Conservation (phyloP, 2,329 filamentous ascomycete species). For the Fusarium siculi region DNA sequence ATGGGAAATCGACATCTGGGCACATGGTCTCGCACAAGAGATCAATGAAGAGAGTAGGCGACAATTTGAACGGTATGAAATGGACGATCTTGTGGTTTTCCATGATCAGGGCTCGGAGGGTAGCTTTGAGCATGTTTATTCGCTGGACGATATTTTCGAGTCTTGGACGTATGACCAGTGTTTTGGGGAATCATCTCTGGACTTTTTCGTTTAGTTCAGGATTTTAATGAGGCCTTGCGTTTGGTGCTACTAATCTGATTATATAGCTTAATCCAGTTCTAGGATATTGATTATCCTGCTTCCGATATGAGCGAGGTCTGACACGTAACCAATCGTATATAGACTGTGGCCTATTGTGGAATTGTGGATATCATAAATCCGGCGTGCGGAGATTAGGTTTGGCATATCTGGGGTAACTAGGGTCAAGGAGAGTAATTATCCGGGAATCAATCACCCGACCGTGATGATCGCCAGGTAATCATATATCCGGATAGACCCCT, state of each 20-base stretch:
- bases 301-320: neutral
- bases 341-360: accelerated
- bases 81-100: neutral
- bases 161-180: conserved; percentile 33
- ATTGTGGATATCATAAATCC: neutral
- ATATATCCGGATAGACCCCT: neutral
- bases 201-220: conserved; percentile 6
- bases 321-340: neutral
- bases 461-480: neutral
- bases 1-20: conserved; percentile 28
- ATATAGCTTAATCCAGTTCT: neutral
- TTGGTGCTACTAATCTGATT: neutral
- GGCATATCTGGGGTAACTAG: neutral
- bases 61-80: conserved; percentile 31
- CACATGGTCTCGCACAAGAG: conserved; percentile 17
- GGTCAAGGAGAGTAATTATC: neutral
- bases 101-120: neutral
- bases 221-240: neutral
- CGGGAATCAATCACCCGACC: neutral
- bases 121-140: neutral
- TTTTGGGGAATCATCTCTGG: conserved; percentile 17
- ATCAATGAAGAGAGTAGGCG: conserved; percentile 9
- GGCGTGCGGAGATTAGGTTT: neutral
- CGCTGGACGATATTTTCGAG: conserved; percentile 30
- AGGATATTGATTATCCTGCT: neutral